Evolutionary conservation across 2,329 filamentous ascomycete species (phyloP).

Genomic region (Ilyonectria robusta): DNA sequence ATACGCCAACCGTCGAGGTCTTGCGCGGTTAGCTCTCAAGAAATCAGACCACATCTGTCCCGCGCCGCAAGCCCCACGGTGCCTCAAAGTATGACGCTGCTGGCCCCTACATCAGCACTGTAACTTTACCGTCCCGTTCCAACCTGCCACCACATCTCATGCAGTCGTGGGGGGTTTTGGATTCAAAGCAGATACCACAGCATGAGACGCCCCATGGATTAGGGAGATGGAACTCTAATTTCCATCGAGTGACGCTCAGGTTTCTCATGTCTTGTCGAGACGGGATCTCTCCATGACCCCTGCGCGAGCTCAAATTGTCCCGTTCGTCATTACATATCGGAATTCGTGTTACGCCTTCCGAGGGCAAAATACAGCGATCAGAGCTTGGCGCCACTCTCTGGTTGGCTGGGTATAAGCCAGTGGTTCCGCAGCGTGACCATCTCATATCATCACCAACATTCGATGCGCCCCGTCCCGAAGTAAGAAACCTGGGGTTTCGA

Average conservation of each 20-base stretch:
- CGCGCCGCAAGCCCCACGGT: slow-evolving; percentile 13
- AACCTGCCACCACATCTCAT: slow-evolving; percentile 8
- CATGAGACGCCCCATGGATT: neutral
- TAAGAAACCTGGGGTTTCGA: slow-evolving; percentile 21
- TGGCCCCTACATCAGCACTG: neutral
- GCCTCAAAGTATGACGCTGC: slow-evolving; percentile 3
- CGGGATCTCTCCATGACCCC: slow-evolving; percentile 20
- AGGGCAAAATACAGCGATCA: slow-evolving; percentile 18
- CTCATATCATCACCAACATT: slow-evolving; percentile 9
- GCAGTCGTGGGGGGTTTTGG: slow-evolving; percentile 5
- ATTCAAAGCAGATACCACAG: neutral
- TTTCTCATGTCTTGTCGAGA: slow-evolving; percentile 19
- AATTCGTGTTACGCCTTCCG: slow-evolving; percentile 24
- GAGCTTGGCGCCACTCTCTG: slow-evolving; percentile 22
- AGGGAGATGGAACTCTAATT: slow-evolving; percentile 4
- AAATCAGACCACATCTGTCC: slow-evolving; percentile 33
- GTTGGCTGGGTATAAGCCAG: slow-evolving; percentile 21
- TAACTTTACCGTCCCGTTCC: slow-evolving; percentile 11
- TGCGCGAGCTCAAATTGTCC: slow-evolving; percentile 18
- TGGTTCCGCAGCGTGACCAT: slow-evolving; percentile 17
- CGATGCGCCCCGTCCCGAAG: slow-evolving; percentile 12
- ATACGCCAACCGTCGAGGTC: slow-evolving; percentile 26
- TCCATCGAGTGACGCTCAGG: slow-evolving; percentile 18
- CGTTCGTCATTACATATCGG: slow-evolving; percentile 10
- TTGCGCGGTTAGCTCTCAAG: slow-evolving; percentile 17